These are phyloP conservation scores for Fusarium praegraminearum DNA, from an alignment of 2,329 filamentous ascomycete species.

Conservation along the genomic window DNA sequence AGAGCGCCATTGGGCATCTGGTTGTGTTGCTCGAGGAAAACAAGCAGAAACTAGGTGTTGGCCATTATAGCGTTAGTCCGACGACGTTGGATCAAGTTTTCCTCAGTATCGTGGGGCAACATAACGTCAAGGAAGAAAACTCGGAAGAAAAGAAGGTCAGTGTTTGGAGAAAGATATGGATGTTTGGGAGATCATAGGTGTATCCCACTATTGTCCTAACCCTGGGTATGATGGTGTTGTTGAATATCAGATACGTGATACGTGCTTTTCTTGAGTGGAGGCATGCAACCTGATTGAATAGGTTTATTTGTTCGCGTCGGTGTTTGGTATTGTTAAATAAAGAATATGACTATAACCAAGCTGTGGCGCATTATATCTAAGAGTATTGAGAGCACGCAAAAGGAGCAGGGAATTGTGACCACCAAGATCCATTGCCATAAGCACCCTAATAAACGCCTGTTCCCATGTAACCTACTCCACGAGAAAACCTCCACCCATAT, in stretches of 20 bases:
- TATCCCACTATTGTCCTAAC: not conserved
- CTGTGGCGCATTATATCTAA: not conserved
- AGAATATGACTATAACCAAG: not conserved
- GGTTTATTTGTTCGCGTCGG: not conserved
- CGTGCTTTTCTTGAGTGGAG: not conserved
- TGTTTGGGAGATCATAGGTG: slow-evolving; percentile 41
- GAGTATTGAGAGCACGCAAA: not conserved
- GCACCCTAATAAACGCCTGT: not conserved
- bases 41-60: slow-evolving; percentile 75
- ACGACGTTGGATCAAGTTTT: slow-evolving; percentile 94
- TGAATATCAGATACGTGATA: not conserved
- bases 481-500: slow-evolving; percentile 62
- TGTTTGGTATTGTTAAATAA: not conserved
- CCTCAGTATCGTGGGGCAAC: slow-evolving; percentile 82
- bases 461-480: slow-evolving; percentile 48
- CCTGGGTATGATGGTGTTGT: not conserved
- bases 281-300: not conserved
- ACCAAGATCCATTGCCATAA: not conserved
- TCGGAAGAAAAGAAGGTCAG: slow-evolving; percentile 55
- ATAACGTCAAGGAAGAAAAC: slow-evolving; percentile 82
- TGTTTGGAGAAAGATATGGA: slow-evolving; percentile 42
- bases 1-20: slow-evolving; percentile 73
- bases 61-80: slow-evolving; percentile 88
- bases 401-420: not conserved
- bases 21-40: slow-evolving; percentile 80